Conservation (phyloP, 1,139 yeast species). For the Magnusiomyces fungicola region DNA sequence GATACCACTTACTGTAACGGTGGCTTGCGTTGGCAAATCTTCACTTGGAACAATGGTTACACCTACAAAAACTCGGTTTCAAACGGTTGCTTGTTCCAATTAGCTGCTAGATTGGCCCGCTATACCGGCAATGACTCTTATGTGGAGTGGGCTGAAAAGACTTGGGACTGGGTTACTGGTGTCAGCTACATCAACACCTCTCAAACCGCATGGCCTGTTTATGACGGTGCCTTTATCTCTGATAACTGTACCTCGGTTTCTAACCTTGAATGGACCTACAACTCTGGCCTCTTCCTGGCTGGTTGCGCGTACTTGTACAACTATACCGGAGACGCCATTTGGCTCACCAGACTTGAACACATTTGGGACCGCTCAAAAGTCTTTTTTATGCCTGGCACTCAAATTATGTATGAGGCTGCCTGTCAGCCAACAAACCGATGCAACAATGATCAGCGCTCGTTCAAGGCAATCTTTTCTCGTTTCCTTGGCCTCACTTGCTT, state of each 20-base stretch:
- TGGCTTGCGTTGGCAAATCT: constrained; percentile 95
- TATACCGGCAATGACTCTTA: constrained; percentile 67
- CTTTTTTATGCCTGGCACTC: constrained; percentile 51
- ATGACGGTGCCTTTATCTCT: constrained; percentile 68
- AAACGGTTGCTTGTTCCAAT: constrained; percentile 82
- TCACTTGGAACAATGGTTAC: constrained; percentile 90
- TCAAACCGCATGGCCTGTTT: constrained; percentile 37
- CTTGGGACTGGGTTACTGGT: constrained; percentile 76
- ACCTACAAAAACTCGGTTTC: constrained; percentile 87
- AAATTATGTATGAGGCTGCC: constrained; percentile 70
- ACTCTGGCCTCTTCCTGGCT: constrained; percentile 68
- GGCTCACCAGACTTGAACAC: constrained; percentile 49
- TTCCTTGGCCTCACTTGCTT: constrained; percentile 69
- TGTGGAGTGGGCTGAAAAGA: constrained; percentile 68
- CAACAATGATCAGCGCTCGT: constrained; percentile 85
- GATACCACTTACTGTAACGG: constrained; percentile 68
- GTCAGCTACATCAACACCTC: constrained; percentile 47
- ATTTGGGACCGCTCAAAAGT: constrained; percentile 41
- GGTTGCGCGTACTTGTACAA: constrained; percentile 83
- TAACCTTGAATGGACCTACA: constrained; percentile 75
- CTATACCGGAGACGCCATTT: constrained; percentile 56
- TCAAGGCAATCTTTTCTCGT: constrained; percentile 75
- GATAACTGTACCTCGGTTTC: constrained; percentile 57
- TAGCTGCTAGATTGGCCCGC: constrained; percentile 82
- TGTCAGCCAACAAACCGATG: constrained; percentile 61